Base-by-base conservation (phyloP, 805 yeast genomes). In the Jamesozyma jinghongensis region DNA sequence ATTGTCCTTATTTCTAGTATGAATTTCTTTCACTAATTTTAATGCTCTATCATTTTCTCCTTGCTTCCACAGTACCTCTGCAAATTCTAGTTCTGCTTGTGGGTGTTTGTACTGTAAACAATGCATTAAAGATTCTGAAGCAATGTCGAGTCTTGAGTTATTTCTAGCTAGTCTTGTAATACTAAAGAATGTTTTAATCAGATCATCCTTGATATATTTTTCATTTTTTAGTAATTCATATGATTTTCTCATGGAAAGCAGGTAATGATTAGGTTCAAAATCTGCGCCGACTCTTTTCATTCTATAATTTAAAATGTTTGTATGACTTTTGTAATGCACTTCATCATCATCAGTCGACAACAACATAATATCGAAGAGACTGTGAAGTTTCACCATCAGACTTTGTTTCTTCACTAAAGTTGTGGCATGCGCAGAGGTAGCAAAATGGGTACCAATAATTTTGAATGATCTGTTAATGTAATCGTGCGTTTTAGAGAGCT, bases 1-100 rank as follows among this genome's bases (percentile, higher is more conserved):
- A 26, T 50, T 40, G 22, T 41, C 42, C 31, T 41, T 44, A 34
- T 52, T 41, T 40, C 42, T 51, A 17, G 50, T 47, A 33, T 58
- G 48, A 4, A 60, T 60, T 37, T 60, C 65, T 34, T 54, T 70
- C 29, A 85, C 64, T 6, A 76, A 67, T 38, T 81, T 78, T 34
- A 90, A 69, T 0, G 97, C 97, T 49, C 86, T 81, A 19, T 87
- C 74, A 44, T 77, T 85, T 47, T 86, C 94, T 1, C 94, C 95
- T 54, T 84, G 85, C 3, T 78, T 81, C 97, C 97, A 90, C 31
- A 86, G 61, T 7, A 92, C 68, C 42, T 83, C 79, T 0, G 96
- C 81, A 58, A 82, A 81, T 56, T 87, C 95, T 31, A 82, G 61
- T 43, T 79, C 81, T 5, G 83, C 79, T 19, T 66, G 65, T 5